These are phyloP conservation scores for Solanum sparsipilum DNA, from an alignment of 257 asterid genomes.

Conservation along the genomic window DNA sequence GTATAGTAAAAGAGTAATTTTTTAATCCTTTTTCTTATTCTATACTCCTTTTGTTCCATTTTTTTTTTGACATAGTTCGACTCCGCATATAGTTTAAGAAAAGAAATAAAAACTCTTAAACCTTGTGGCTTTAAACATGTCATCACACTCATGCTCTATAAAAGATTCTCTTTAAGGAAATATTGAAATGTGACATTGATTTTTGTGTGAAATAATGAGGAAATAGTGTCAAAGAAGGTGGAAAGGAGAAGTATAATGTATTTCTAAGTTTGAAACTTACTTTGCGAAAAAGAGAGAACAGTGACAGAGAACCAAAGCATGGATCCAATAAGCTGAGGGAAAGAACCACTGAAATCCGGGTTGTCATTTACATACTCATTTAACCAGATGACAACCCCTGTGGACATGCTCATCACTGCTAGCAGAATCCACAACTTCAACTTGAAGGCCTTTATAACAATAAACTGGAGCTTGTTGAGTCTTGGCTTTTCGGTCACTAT, in stretches of 20 bases:
- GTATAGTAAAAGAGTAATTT: not conserved
- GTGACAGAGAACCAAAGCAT: conserved; percentile 63
- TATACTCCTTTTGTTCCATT: not conserved
- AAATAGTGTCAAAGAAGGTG: not conserved
- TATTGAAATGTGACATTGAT: not conserved
- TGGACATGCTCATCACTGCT: conserved; percentile 19
- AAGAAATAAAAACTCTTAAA: not conserved
- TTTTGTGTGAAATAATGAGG: not conserved
- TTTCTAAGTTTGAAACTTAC: conserved; percentile 24
- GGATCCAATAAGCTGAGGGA: conserved; percentile 21
- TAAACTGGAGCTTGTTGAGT: conserved; percentile 12
- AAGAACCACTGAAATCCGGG: conserved; percentile 25
- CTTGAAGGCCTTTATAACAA: conserved; percentile 33
- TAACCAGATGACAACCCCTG: conserved; percentile 39
- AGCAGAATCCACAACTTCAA: conserved; percentile 39
- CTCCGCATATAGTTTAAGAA: not conserved
- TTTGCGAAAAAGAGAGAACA: conserved; percentile 31
- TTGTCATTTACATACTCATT: conserved; percentile 36
- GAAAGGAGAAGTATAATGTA: not conserved
- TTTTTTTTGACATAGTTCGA: not conserved
- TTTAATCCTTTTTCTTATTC: not conserved
- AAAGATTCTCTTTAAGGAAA: not conserved
- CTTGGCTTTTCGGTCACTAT: conserved; percentile 34
- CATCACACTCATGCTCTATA: not conserved
- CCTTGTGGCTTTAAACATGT: not conserved